Conservation (phyloP, 2,329 filamentous ascomycete species). For the Arachnopeziza araneosa region DNA sequence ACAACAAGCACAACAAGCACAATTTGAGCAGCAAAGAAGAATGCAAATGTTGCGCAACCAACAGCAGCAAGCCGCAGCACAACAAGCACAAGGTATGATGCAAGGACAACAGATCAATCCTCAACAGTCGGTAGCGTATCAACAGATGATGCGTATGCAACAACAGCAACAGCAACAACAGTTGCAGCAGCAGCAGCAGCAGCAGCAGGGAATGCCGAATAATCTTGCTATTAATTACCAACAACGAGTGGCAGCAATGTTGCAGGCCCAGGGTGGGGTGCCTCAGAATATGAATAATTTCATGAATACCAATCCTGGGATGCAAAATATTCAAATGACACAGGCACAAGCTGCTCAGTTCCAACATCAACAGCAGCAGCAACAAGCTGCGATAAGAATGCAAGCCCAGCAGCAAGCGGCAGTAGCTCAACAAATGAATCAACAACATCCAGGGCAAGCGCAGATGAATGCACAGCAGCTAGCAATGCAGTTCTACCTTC, state of each 20-base stretch:
- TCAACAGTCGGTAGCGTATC: slow-evolving; percentile 30
- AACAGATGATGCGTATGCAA: slow-evolving; percentile 23
- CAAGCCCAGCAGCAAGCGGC: slow-evolving; percentile 7
- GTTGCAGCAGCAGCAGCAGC: slow-evolving; percentile 32
- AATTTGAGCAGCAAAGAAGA: slow-evolving; percentile 27
- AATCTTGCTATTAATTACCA: slow-evolving; percentile 13
- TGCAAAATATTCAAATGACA: slow-evolving; percentile 33
- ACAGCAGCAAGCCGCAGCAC: slow-evolving; percentile 22
- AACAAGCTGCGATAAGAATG: slow-evolving; percentile 26
- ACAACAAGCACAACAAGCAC: slow-evolving; percentile 33
- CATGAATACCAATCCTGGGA: slow-evolving; percentile 32
- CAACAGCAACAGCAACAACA: neutral
- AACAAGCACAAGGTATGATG: slow-evolving; percentile 32
- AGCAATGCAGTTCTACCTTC: neutral
- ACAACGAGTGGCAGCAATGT: slow-evolving; percentile 16
- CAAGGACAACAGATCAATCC: slow-evolving; percentile 31
- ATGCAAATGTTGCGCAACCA: slow-evolving; percentile 26
- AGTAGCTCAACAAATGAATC: neutral
- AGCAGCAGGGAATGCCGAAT: slow-evolving; percentile 19
- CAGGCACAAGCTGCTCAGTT: neutral
- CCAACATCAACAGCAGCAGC: neutral
- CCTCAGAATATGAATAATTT: slow-evolving; percentile 26
- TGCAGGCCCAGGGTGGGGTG: slow-evolving; percentile 13
- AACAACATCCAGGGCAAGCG: slow-evolving; percentile 1
- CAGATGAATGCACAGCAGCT: neutral